Base-by-base conservation (phyloP, 345 rosid species). In the Dipteronia dyeriana region DNA sequence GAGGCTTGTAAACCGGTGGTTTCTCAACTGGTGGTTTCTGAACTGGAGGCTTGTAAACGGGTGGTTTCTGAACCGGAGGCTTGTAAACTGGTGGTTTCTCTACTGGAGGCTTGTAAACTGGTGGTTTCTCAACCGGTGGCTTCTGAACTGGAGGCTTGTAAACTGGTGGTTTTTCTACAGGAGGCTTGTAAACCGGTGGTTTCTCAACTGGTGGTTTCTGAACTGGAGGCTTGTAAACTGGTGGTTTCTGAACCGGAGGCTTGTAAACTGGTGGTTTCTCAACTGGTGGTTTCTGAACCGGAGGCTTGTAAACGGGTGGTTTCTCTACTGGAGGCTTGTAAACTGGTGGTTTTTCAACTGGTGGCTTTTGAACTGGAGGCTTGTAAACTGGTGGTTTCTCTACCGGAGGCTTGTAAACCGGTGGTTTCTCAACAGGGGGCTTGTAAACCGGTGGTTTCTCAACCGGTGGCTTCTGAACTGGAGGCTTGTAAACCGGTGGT, bases 81-180 rank as follows among this genome's bases (percentile, higher is more conserved):
- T 31, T 71, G 62, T 79, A 45, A 3, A 65, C 12, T 0, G 83
- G 79, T 2, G 81, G 22, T 9, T 75, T 54, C 71, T 71, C 22
- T 17, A 43, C 49, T 11, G 76, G 80, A 3, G 41, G 41, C 10
- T 38, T 68, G 57, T 22, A 13, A 8, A 38, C 7, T 23, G 51
- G 53, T 11, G 75, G 70, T 70, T 77, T 70, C 49, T 2, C 41
- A 31, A 68, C 41, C 25, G 74, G 79, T 38, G 41, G 41, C 3
- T 38, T 38, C 5, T 38, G 7, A 38, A 38, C 7, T 38, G 41
- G 41, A 3, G 41, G 41, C 41, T 38, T 38, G 41, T 38, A 6
- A 38, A 38, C 7, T 43, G 73, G 41, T 6, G 41, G 41, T 6
- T 38, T 38, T 65, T 71, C 23, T 0, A 38, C 7, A 1, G 77